A percentile compares a stretch with the other conserved stretches of the same genome.
Conservation (phyloP, 2,329 filamentous ascomycete species). For the Pseudocercospora macadamiae region DNA sequence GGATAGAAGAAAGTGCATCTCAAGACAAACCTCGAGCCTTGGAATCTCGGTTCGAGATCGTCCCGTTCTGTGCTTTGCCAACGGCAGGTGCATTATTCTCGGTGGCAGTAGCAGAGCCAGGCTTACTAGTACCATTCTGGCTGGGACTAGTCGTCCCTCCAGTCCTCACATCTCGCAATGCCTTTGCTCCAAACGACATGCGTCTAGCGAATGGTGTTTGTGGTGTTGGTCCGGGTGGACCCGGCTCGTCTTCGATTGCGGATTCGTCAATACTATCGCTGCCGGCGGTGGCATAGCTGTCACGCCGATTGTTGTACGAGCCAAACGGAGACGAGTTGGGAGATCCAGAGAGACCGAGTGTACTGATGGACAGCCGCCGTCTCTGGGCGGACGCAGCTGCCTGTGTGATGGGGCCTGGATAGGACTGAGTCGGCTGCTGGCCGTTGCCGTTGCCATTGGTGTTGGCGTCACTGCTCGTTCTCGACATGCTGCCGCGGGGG, state of each 20-base stretch:
- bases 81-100: conserved; percentile 20
- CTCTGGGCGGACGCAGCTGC: conserved; percentile 55
- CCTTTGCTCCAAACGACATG: conserved; percentile 86
- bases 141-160: conserved; percentile 32
- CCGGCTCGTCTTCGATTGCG: conserved; percentile 56
- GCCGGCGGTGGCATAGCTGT: conserved; percentile 48
- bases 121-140: conserved; percentile 39
- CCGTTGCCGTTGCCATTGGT: conserved; percentile 23
- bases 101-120: conserved; percentile 35
- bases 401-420: conserved; percentile 51
- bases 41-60: conserved; percentile 55
- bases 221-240: conserved; percentile 30
- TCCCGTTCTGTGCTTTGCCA: conserved; percentile 39
- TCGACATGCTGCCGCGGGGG: conserved; percentile 28
- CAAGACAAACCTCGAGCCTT: conserved; percentile 63
- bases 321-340: conserved; percentile 48
- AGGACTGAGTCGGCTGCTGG: conserved; percentile 32
- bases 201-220: conserved; percentile 79
- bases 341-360: conserved; percentile 51
- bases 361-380: conserved; percentile 54
- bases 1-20: conserved; percentile 27
- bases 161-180: conserved; percentile 69
- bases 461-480: conserved; percentile 36
- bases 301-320: conserved; percentile 47
- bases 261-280: conserved; percentile 51